Base-by-base conservation (phyloP, 2,329 filamentous ascomycete genomes). In the Tolypocladium endophyticum region DNA sequence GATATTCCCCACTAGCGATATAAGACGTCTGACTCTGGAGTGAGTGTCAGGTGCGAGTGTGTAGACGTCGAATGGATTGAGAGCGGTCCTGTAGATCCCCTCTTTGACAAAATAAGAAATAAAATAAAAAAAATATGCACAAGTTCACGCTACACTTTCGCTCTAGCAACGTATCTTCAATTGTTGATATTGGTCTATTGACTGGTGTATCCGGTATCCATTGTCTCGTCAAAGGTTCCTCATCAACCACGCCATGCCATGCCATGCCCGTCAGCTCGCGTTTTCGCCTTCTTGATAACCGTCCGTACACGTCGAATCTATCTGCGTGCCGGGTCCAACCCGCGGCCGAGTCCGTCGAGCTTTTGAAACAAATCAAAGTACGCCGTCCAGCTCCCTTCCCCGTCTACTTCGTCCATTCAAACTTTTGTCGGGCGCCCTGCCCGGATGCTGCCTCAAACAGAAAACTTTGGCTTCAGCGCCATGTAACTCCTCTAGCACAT, bases 401-500 rank as follows among this genome's bases (percentile, higher is more conserved):
- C n/a, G 28, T 47, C 52, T 52, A 41, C 47, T 36, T 41, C 45
- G 6, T 20, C 43, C 50, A n/a, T 35, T 35, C 6, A 8, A 35
- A 30, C 18, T 20, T 50, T 47, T 50, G 30, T 11, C 4, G 30
- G 16, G 28, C 16, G 14, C 16, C 16, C 20, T 30, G 50, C 30
- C 30, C 30, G 23, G 7, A 23, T 36, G 50, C 11, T 54, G 20
- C 28, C 11, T 35, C 50, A 54, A 54, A 54, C 20, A 36, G 35
- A 9, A 41, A 3, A 54, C 50, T 30, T 11, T 36, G 20, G 50
- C 30, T 36, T 4, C 50, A 11, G 30, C 30, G 30, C 30, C 30
- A 5, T n/a, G 50, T 41, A 23, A 14, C 30, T 4, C 38, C 16
- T 55, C 70, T 80, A 87, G 76, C 84, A 87, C 85, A 87, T 87